Evolutionary conservation across 495 filamentous ascomycete genomes (phyloP), one percentile per base, ranked within the genome.

Genomic region (Pseudotulostoma volvatum): DNA sequence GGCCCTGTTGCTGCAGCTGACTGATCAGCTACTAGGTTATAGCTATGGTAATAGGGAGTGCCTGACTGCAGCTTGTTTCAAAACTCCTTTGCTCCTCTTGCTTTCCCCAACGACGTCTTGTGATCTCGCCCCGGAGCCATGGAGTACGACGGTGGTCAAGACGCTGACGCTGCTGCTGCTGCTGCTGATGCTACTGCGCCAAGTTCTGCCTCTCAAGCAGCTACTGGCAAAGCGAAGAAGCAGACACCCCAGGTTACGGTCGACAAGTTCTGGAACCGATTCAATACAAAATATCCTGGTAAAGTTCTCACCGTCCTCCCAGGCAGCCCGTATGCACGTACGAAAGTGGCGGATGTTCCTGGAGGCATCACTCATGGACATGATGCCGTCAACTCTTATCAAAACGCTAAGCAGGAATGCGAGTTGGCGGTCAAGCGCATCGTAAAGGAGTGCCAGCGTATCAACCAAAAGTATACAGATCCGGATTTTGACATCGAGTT

Each of bases 381-480:
- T 44, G 70, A 72, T 46, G 70, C 74, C 9, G 64, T 64, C 3
- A 67, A 63, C 31, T 79, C 76, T 3, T 92, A 83, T 48, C 73
- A 85, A 36, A 71, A 86, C 47, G 84, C 84, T 1, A 71, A 66
- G 14, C 65, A 62, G 3, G 68, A 72, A 34, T 94, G 88, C 59
- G 57, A 60, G 39, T 66, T 64, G 33, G 84, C 85, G 37, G 86
- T 94, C 4, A 73, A 72, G 21, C 79, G 83, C 48, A 93, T 94
- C 49, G 73, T 79, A 7, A 74, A 68, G 44, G 85, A 93, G 56
- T 94, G 86, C 55, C 64, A 75, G 17, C 69, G 82, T 7, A 64
- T 90, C 41, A 94, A 95, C 54, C 77, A 84, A 52, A 93, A 88
- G 55, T 95, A 93, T 50, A 72, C 79, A 3, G 87, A 95, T 57